Base-by-base conservation (phyloP, 1,139 yeast genomes). In the Pichia sp. region DNA sequence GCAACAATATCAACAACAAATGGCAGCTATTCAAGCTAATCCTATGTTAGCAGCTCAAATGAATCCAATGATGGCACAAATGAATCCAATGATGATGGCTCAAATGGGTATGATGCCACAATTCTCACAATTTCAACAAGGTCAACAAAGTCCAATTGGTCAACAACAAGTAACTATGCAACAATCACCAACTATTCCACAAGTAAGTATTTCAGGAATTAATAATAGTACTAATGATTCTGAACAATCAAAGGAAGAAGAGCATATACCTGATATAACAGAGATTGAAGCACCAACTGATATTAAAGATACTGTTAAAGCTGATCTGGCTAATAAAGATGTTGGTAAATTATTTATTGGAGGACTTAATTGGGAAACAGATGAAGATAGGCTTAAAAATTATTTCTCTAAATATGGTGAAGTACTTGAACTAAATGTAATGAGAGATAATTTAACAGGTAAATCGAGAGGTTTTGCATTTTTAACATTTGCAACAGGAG, bases 321-420 rank as follows among this genome's bases (percentile, higher is more conserved):
- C 60, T 6, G 58, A 55, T 38, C 44, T 57, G 34, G 47, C 51
- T 20, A 50, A 54, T n/a, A 51, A 81, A 59, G 75, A 72, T 52
- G 42, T 48, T 48, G 95, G 96, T 43, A 91, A 91, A 60, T 88
- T 93, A 96, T 91, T 91, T 60, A 79, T 91, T 61, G 99, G 99
- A 51, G 99, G 99, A 40, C 77, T 91, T 53, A 93, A 91, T 57
- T 91, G 98, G 98, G 98, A 91, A 58, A 91, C 99, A 23, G 82
- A 94, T 8, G 98, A 91, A 57, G 95, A 80, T 45, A 75, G 78
- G 22, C 63, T 91, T 61, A 79, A 76, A 48, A 80, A 79, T 44
- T 91, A 91, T 62, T 91, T 91, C 61, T 71, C 82, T 41, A 84
- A 91, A 62, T 91, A 77, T 61, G 99, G 99, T 52, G 93, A 84